Evolutionary conservation across 345 rosid genomes (phyloP), one percentile per base, ranked within the genome.

Genomic region (Clausena lansium): DNA sequence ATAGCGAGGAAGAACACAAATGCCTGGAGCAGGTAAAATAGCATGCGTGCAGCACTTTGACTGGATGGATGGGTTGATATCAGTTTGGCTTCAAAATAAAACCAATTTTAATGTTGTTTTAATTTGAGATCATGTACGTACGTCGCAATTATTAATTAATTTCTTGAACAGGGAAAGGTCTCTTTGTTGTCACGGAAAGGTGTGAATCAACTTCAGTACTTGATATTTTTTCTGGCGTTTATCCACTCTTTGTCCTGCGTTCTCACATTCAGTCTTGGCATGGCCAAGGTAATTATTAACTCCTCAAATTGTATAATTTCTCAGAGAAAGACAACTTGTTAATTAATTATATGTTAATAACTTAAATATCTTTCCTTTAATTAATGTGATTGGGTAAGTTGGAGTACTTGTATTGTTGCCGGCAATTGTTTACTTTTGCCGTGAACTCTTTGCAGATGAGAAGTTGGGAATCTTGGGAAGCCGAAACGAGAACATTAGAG

Each of bases 401-500:
- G 19, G 57, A 77, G 47, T 41, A 11, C 79, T 60, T 20, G 45
- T 5, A 11, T 71, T 70, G 78, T 81, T 60, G 15, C 7, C 78
- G 70, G 77, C 73, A 78, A 71, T 11, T 28, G 3, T 25, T 35
- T 28, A 8, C 8, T 10, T 63, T 30, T 54, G 7, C 14, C 58
- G 24, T 11, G 8, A n/a, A 52, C 1, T 52, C 41, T 67, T 35
- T 22, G 17, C 83, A 90, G 94, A 90, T 87, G 92, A 85, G 83
- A 54, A 85, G 63, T 54, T 90, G 94, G 94, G 81, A 81, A 22
- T 80, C 83, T 14, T 88, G 94, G 94, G 91, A 90, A 80, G 94
- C 87, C 24, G 90, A 90, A 74, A 90, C 92, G 11, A 85, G 62
- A 82, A 86, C 94, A 2, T 28, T 90, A 2, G 89, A 87, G 6